Base-by-base conservation (phyloP, 352 stramenopile genomes). In the Globisporangium heterothallicum region DNA sequence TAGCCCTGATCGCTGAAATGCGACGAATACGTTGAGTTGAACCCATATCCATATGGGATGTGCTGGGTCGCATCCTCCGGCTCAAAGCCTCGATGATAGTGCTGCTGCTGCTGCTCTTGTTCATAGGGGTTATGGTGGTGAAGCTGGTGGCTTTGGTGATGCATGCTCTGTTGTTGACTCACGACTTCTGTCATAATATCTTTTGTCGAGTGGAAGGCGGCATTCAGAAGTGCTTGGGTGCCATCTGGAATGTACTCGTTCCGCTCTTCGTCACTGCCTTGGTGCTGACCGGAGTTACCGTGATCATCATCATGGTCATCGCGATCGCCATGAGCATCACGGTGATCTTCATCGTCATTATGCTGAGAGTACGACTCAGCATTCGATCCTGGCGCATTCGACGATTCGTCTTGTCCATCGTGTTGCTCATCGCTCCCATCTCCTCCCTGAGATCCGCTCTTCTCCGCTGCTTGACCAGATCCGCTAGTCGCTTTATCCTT, bases 151-250 rank as follows among this genome's bases (percentile, higher is more conserved):
- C 73, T 64, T 24, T 76, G 70, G 25, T 63, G 53, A 2, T 74
- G 59, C 6, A 61, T 54, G 19, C 66, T 53, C 34, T 64, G 55
- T 46, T 84, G 67, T 26, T 74, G 66, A n/a, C 43, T 68, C 53
- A 81, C 72, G 19, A 83, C 74, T 30, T 85, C 74, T 13, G 78
- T 78, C 74, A 86, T 82, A n/a, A 86, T 81, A 29, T 88, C 77
- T 24, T 83, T 64, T 2, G 74, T 84, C n/a, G 77, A 86, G 43
- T 88, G 77, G 54, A 88, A 79, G 4, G 78, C 78, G 4, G 78
- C 78, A 10, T 80, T 79, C 26, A 90, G 56, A 44, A 90, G 54
- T 13, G 70, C 78, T 30, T 86, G 76, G 13, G 78, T 86, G 44
- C 78, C 78, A 46, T 90, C 74, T 1, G 68, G 58, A 8, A 70